Evolutionary conservation across 2,329 filamentous ascomycete species (phyloP), one percentile per base, ranked within the genome.

Genomic region (Penicillium fuscoglaucum): DNA sequence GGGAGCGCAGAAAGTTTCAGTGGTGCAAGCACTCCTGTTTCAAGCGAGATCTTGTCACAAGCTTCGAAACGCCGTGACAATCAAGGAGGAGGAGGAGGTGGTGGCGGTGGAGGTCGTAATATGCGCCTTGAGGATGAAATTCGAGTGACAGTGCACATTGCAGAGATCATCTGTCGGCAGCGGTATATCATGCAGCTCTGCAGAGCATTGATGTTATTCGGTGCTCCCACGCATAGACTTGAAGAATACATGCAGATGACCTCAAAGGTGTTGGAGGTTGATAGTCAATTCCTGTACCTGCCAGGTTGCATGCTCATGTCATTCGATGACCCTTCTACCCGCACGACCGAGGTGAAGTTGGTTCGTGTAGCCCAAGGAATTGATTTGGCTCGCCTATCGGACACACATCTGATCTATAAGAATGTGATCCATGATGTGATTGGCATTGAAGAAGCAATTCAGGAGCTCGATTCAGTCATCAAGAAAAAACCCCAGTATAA

Each of bases 241-340:
- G 93, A 96, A 75, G 79, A 96, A 70, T 96, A 96, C 74, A 87
- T 96, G 84, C 87, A 84, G 62, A 96, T 93, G 89, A 91, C 90
- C 6, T 87, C 92, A 1, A 84, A 90, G 19, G 90, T 95, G 1
- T 83, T 96, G 33, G 90, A 92, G 73, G 92, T 96, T 26, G 90
- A 96, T 64, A 89, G 88, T 10, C 91, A 96, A 68, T 96, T 95
- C 66, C 78, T 96, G 15, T 96, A 96, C 72, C 84, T 96, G 28
- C 96, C 70, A 90, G 90, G 66, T 4, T 68, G 66, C 43, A 68
- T 68, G 66, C 58, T 68, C n/a, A 68, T 68, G 63, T 64, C 66
- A 2, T 96, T 96, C 69, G 91, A 86, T 57, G 77, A 80, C 61
- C 66, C 71, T 1, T 68, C 71, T 1, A 79, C 77, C 4, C 73